phyloP scores from a whole-genome alignment of 106 monocot genomes.

The Ottelia alismoides region DNA sequence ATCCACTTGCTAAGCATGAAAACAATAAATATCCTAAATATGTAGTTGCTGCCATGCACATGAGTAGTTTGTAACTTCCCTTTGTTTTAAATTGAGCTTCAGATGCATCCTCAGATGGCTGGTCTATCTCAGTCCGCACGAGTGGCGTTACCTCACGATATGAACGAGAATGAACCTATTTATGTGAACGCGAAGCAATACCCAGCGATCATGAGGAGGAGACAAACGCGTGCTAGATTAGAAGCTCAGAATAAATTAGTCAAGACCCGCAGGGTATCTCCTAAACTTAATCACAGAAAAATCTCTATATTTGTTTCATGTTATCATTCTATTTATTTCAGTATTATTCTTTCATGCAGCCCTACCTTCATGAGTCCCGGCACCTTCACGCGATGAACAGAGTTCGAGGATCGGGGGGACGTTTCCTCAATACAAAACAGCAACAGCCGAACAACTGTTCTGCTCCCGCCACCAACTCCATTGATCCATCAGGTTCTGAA shows the following conservation, averaged over 20 bases:
- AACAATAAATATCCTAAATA: too few relatives aligned
- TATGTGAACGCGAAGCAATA: conserved; percentile 64
- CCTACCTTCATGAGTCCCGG: conserved; percentile 31
- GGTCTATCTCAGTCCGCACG: conserved; percentile 7
- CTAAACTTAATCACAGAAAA: background rate
- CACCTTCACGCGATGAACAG: conserved; percentile 35
- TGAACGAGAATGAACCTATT: conserved; percentile 26
- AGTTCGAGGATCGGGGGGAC: conserved; percentile 27
- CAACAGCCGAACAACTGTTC: background rate
- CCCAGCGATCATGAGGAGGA: conserved; percentile 28
- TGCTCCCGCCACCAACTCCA: background rate
- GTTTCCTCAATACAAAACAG: conserved; percentile 25
- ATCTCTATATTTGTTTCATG: background rate
- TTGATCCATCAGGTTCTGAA: background rate
- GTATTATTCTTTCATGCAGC: conserved; percentile 7
- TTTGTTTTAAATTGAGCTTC: too few relatives aligned
- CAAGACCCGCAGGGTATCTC: conserved; percentile 34
- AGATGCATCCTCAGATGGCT: conserved; percentile 29
- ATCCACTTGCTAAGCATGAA: background rate
- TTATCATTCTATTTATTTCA: background rate
- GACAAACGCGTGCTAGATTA: conserved; percentile 31
- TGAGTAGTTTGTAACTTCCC: too few relatives aligned
- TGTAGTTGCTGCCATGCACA: too few relatives aligned
- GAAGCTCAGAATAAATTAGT: conserved; percentile 43
- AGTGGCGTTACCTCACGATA: conserved; percentile 28